A percentile compares a stretch with the other conserved stretches of the same genome.
Evolutionary conservation across 148 eudicot genomes (phyloP).

Genomic region (Rhododendron griersonianum): DNA sequence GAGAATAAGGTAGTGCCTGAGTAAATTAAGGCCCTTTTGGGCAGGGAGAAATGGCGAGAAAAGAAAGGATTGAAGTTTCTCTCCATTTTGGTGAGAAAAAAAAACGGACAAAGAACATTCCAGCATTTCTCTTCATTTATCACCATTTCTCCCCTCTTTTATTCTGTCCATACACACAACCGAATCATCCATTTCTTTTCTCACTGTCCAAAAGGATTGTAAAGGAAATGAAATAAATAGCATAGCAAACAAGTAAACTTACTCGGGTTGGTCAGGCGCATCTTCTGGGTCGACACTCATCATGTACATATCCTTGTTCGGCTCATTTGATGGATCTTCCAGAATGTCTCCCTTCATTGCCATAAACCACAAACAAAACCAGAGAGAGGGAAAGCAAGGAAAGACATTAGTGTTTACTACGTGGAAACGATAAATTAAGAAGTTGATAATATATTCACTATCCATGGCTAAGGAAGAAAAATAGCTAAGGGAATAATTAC

Average conservation of each 20-base stretch:
- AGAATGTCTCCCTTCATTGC: conserved; percentile 78
- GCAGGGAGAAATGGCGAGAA: neutral
- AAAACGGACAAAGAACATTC: neutral
- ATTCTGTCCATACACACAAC: neutral
- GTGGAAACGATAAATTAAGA: neutral
- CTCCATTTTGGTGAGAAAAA: neutral
- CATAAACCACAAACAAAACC: neutral
- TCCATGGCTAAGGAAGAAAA: neutral
- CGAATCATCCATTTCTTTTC: neutral
- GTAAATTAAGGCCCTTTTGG: neutral
- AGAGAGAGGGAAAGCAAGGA: neutral
- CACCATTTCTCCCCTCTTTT: neutral
- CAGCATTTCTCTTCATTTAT: neutral
- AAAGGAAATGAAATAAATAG: neutral
- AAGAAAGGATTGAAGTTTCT: neutral
- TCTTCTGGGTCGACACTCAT: conserved; percentile 87
- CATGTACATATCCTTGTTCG: conserved; percentile 94
- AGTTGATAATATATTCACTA: neutral
- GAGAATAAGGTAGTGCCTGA: neutral
- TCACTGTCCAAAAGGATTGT: neutral
- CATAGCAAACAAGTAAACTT: conserved; percentile 15
- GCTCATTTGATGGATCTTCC: conserved; percentile 91
- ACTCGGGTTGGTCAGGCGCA: conserved; percentile 87
- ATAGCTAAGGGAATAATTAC: neutral
- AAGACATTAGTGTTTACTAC: neutral